Evolutionary conservation across 331 rosid genomes (phyloP).

Genomic region (Stylosanthes scabra): DNA sequence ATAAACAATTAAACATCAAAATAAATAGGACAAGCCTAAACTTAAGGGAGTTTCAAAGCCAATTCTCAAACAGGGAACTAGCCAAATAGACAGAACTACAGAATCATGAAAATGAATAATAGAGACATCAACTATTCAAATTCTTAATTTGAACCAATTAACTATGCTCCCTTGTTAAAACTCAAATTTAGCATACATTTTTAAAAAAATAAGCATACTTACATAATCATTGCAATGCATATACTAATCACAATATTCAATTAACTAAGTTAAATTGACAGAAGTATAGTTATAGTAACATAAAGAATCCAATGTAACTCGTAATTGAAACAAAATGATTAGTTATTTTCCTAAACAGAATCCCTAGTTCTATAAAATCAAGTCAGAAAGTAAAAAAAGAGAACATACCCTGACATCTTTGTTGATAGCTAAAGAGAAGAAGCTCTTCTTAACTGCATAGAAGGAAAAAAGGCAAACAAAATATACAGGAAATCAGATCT

Average conservation of each 20-base stretch:
- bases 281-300: no score
- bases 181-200: no score
- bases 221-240: no score
- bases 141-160: no score
- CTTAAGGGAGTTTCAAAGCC: not conserved
- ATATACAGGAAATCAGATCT: constrained; percentile 5
- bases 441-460: constrained; percentile 44
- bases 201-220: no score
- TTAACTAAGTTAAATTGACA: no score
- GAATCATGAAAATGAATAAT: not conserved
- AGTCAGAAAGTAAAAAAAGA: not conserved
- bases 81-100: not conserved
- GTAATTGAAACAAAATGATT: not conserved
- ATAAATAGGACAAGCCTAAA: not conserved
- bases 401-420: constrained; percentile 54
- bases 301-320: not conserved
- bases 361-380: not conserved
- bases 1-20: not conserved
- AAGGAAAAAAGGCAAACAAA: not conserved
- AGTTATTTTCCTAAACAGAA: not conserved
- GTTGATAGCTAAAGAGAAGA: not conserved
- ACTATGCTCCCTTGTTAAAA: no score
- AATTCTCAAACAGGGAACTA: not conserved
- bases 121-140: not conserved
- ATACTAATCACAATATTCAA: no score